Evolutionary conservation across 768 basidiomycete genomes (phyloP), one percentile per base, ranked within the genome.

Genomic region (Tephrocybe sp.): DNA sequence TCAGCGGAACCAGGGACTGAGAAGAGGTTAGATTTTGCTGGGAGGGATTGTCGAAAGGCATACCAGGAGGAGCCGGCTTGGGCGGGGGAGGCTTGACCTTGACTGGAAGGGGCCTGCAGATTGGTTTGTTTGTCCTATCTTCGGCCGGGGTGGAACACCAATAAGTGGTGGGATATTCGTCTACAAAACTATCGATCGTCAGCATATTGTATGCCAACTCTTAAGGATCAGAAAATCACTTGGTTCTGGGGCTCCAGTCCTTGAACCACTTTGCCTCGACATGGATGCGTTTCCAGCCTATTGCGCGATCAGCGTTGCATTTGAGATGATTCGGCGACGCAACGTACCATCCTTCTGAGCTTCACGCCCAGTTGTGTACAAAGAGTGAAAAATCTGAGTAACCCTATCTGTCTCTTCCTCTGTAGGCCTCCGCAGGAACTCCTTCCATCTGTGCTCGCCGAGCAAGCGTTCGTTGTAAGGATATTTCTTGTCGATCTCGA

Each of bases 271-370:
- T 52, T 12, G 64, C 60, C 31, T 73, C 64, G 31, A 78, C 69
- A 27, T 71, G 61, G 36, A 79, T 68, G 8, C 69, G 59, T 51
- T 78, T 80, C 80, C 80, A 82, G 8, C 79, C 80, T 79, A 22
- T 8, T 26, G 24, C 40, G 31, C 25, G 30, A 38, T 21, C 25
- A 26, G 47, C 21, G 42, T 9, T 25, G 3, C 6, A 34, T 37
- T 18, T 15, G 9, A 16, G 24, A 8, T 24, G 30, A 13, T 18
- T 36, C 16, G 24, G 16, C 16, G 12, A 26, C 2, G 7, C 22
- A n/a, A 53, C 75, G 26, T 44, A 76, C 79, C 80, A 41, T 77
- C 76, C 59, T 80, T 79, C 60, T 77, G 72, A 3, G 72, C 73
- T 13, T 68, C 69, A 5, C 77, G 67, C n/a, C 63, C 71, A 7